Percentiles rank a stretch among this genome's conserved stretches.
phyloP scores from a whole-genome alignment of 768 basidiomycete genomes.

The Lactarius evosmus region DNA sequence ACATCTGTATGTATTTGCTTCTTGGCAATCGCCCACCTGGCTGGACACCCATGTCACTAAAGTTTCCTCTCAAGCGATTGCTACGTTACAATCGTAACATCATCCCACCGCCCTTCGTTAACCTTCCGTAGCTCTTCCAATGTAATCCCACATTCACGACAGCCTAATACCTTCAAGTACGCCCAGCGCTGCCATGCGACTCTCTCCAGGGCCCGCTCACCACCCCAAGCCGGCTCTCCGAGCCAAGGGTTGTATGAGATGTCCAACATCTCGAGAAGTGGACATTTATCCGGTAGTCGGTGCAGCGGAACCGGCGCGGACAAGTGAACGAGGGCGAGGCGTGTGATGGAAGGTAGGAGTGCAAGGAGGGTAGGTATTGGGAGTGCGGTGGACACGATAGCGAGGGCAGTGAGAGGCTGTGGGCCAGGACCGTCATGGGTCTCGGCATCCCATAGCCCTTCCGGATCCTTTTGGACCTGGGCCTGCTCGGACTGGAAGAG shows the following conservation, averaged over 20 bases:
- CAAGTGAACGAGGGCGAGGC: slow-evolving; percentile 55
- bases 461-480: neutral
- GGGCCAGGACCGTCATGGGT: slow-evolving; percentile 3
- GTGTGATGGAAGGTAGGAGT: slow-evolving; percentile 63
- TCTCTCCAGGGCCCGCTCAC: slow-evolving; percentile 42
- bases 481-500: slow-evolving; percentile 35
- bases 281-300: slow-evolving; percentile 56
- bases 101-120: slow-evolving; percentile 64
- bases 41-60: slow-evolving; percentile 3
- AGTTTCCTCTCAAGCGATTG: slow-evolving; percentile 8
- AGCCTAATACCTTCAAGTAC: slow-evolving; percentile 50
- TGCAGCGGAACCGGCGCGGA: slow-evolving; percentile 49
- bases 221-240: slow-evolving; percentile 31
- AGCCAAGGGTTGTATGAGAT: slow-evolving; percentile 64
- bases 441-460: slow-evolving; percentile 19
- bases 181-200: slow-evolving; percentile 59
- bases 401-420: slow-evolving; percentile 33
- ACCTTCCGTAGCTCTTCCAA: slow-evolving; percentile 43
- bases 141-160: slow-evolving; percentile 52
- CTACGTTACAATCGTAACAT: slow-evolving; percentile 49
- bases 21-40: neutral
- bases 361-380: slow-evolving; percentile 44
- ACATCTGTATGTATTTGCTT: slow-evolving; percentile 13
- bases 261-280: slow-evolving; percentile 60
- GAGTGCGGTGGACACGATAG: slow-evolving; percentile 50